A percentile compares a stretch with the other conserved stretches of the same genome.
These are phyloP conservation scores for Cutaneotrichosporon cyanovorans DNA, from an alignment of 1,284 basidiomycete genomes.

Conservation along the genomic window DNA sequence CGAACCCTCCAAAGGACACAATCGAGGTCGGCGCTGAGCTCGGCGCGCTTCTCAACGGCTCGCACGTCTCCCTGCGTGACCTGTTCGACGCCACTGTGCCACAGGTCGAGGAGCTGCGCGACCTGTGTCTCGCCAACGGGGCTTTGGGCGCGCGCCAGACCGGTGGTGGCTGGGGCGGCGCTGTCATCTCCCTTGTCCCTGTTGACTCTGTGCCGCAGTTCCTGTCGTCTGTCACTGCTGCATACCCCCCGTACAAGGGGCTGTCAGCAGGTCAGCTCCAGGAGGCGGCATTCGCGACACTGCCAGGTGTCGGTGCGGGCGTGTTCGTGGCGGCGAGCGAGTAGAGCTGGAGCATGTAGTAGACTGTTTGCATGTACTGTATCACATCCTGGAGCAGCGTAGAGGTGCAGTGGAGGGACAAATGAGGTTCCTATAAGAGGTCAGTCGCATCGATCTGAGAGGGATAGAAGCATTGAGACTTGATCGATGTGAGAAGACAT, in stretches of 20 bases:
- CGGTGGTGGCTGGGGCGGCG: slow-evolving; percentile 86
- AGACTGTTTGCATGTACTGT: too few relatives aligned
- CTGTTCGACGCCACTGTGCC: slow-evolving; percentile 71
- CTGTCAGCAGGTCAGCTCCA: slow-evolving; percentile 57
- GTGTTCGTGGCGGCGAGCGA: slow-evolving; percentile 42
- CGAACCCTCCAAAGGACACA: neutral
- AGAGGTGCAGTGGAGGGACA: too few relatives aligned
- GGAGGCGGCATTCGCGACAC: slow-evolving; percentile 74
- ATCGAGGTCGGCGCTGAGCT: slow-evolving; percentile 40
- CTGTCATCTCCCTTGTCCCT: slow-evolving; percentile 71
- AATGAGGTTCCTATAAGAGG: too few relatives aligned
- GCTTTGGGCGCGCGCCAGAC: slow-evolving; percentile 58
- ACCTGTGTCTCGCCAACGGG: slow-evolving; percentile 56
- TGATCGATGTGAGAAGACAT: too few relatives aligned
- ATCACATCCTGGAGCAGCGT: too few relatives aligned
- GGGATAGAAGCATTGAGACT: too few relatives aligned
- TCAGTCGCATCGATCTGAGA: too few relatives aligned
- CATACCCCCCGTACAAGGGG: slow-evolving; percentile 58
- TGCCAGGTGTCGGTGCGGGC: slow-evolving; percentile 76
- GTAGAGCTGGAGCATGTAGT: too few relatives aligned
- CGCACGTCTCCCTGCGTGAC: slow-evolving; percentile 60
- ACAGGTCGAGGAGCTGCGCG: slow-evolving; percentile 63
- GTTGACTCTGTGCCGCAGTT: slow-evolving; percentile 62
- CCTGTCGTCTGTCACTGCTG: slow-evolving; percentile 55
- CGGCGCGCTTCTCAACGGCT: slow-evolving; percentile 68